Percentiles rank a stretch among this genome's conserved stretches.
Conservation (phyloP, 164 flowering plant species). For the Protea cynaroides region DNA sequence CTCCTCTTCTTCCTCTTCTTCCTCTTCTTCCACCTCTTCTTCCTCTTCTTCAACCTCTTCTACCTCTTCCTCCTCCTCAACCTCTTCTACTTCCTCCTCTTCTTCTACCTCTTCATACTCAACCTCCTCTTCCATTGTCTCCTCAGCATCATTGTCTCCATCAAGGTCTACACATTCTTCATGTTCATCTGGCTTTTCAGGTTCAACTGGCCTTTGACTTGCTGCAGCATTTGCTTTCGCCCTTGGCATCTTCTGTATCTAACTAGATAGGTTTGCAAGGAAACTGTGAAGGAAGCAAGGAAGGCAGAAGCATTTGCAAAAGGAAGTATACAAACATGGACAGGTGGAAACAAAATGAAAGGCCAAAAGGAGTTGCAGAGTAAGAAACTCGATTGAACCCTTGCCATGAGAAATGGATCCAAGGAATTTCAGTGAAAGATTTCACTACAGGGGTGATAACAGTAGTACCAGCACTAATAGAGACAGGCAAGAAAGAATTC, state of each 20-base stretch:
- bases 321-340: slow-evolving; percentile 57
- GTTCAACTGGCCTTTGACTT: slow-evolving; percentile 15
- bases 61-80: slow-evolving; percentile 31
- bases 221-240: slow-evolving; percentile 35
- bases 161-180: slow-evolving; percentile 60
- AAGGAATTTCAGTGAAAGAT: slow-evolving; percentile 47
- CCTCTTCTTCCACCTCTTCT: slow-evolving; percentile 44
- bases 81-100: slow-evolving; percentile 51
- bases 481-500: slow-evolving; percentile 41
- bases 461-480: slow-evolving; percentile 29
- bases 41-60: slow-evolving; percentile 48
- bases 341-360: slow-evolving; percentile 68
- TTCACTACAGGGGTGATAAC: slow-evolving; percentile 35
- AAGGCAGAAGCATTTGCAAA: slow-evolving; percentile 72
- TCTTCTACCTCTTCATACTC: slow-evolving; percentile 72
- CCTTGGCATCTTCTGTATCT: slow-evolving; percentile 70
- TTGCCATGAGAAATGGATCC: slow-evolving; percentile 55
- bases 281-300: slow-evolving; percentile 67
- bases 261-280: slow-evolving; percentile 47
- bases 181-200: slow-evolving; percentile 11
- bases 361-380: slow-evolving; percentile 66
- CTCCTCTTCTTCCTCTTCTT: slow-evolving; percentile 36
- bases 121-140: slow-evolving; percentile 58
- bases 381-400: slow-evolving; percentile 45
- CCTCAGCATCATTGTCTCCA: slow-evolving; percentile 53